Evolutionary conservation across 306 rosid species (phyloP).

Genomic region (Lotus japonicus): DNA sequence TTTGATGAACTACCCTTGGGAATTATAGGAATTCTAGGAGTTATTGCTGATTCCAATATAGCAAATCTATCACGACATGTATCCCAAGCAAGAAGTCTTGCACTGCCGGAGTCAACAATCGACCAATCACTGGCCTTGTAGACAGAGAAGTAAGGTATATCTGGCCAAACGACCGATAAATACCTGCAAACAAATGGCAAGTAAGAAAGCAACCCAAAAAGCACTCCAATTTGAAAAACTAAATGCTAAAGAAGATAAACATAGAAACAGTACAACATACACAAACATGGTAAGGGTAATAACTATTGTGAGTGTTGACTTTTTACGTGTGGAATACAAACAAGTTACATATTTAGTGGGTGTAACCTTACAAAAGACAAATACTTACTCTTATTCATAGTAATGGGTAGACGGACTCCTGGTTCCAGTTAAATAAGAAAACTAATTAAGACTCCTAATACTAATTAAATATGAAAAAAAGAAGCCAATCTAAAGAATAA

Average conservation of each 20-base stretch:
- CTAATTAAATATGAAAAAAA: too few relatives aligned
- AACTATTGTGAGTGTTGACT: not conserved
- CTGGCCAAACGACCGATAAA: constrained; percentile 93
- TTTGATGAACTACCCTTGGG: constrained; percentile 86
- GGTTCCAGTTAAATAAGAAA: too few relatives aligned
- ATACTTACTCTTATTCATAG: too few relatives aligned
- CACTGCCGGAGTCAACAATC: constrained; percentile 97
- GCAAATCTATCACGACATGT: constrained; percentile 96
- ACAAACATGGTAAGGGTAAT: not conserved
- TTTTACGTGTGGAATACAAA: not conserved
- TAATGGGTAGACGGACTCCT: too few relatives aligned
- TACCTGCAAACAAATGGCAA: constrained; percentile 62
- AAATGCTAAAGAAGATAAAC: not conserved
- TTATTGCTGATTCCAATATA: constrained; percentile 72
- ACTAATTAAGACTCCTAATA: too few relatives aligned
- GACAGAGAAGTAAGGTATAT: constrained; percentile 93
- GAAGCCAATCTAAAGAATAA: too few relatives aligned
- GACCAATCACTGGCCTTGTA: constrained; percentile 98
- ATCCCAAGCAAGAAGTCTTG: constrained; percentile 98
- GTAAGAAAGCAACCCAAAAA: constrained; percentile 21
- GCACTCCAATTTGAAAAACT: constrained; percentile 3
- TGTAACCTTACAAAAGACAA: too few relatives aligned
- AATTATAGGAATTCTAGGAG: constrained; percentile 78
- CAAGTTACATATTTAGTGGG: too few relatives aligned
- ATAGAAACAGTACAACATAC: constrained; percentile 3